Percentiles rank a stretch among this genome's conserved stretches.
phyloP scores from a whole-genome alignment of 768 basidiomycete species.

The Russula emetica region DNA sequence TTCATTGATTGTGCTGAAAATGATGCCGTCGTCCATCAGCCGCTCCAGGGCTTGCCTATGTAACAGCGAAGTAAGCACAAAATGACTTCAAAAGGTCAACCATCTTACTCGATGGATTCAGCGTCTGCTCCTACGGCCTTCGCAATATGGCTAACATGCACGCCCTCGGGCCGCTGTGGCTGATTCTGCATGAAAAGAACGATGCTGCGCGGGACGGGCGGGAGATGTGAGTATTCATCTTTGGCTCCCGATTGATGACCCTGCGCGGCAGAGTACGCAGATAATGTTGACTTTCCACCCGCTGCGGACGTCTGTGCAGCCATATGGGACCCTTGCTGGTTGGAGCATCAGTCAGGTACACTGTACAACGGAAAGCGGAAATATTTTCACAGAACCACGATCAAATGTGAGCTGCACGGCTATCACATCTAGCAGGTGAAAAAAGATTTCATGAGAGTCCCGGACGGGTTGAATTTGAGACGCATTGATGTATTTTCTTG shows the following conservation, averaged over 20 bases:
- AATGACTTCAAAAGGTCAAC: conserved; percentile 1
- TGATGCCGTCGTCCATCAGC: conserved; percentile 73
- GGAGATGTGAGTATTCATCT: conserved; percentile 46
- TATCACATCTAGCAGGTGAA: conserved; percentile 75
- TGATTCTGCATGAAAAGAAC: conserved; percentile 55
- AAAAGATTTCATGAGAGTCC: conserved; percentile 74
- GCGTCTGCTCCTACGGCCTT: conserved; percentile 57
- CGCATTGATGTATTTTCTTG: conserved; percentile 78
- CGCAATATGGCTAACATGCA: conserved; percentile 70
- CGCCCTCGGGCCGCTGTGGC: conserved; percentile 54
- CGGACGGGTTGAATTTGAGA: conserved; percentile 63
- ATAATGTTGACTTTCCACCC: conserved; percentile 23
- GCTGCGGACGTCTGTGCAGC: conserved; percentile 16
- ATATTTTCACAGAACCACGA: conserved; percentile 56
- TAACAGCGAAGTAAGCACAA: background rate
- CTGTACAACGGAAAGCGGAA: background rate
- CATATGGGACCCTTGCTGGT: conserved; percentile 28
- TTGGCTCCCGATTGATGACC: conserved; percentile 16
- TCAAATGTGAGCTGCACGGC: conserved; percentile 61
- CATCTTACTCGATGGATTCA: conserved; percentile 47
- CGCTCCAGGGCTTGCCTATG: conserved; percentile 65
- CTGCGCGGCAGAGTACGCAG: conserved; percentile 38
- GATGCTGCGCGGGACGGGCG: conserved; percentile 58
- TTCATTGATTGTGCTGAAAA: conserved; percentile 80
- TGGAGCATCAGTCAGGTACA: conserved; percentile 12